These are phyloP conservation scores for Phytophthora pluvialis DNA, from an alignment of 352 stramenopile species.

Conservation along the genomic window DNA sequence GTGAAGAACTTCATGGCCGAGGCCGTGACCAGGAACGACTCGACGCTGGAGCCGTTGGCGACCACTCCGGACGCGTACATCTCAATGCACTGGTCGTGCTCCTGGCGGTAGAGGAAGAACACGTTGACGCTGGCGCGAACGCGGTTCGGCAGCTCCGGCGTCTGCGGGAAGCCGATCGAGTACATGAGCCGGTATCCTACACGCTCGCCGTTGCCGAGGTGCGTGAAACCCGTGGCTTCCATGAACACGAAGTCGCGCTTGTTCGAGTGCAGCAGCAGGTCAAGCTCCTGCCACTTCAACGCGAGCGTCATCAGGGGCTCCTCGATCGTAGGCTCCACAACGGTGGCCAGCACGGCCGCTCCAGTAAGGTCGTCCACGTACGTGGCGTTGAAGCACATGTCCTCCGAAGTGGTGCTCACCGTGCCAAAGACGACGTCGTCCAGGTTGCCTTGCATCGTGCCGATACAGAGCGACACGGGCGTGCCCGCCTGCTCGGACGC, in stretches of 20 bases:
- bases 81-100: slow-evolving; percentile 36
- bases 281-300: slow-evolving; percentile 44
- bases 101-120: slow-evolving; percentile 45
- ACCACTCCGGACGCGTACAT: slow-evolving; percentile 39
- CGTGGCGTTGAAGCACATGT: slow-evolving; percentile 44
- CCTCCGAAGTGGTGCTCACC: slow-evolving; percentile 34
- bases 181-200: slow-evolving; percentile 51
- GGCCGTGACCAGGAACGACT: slow-evolving; percentile 33
- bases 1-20: slow-evolving; percentile 47
- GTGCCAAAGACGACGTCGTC: slow-evolving; percentile 49
- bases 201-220: slow-evolving; percentile 38
- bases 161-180: slow-evolving; percentile 46
- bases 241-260: slow-evolving; percentile 53
- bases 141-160: slow-evolving; percentile 35
- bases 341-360: slow-evolving; percentile 29
- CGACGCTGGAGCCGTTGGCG: slow-evolving; percentile 32
- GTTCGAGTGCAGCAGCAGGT: slow-evolving; percentile 36
- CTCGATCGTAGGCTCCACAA: slow-evolving; percentile 36
- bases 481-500: slow-evolving; percentile 38
- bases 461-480: slow-evolving; percentile 36
- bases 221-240: slow-evolving; percentile 43
- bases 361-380: slow-evolving; percentile 42
- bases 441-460: slow-evolving; percentile 43
- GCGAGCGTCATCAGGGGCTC: slow-evolving; percentile 40
- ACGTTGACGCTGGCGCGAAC: slow-evolving; percentile 38